Evolutionary conservation across 2,329 filamentous ascomycete species (phyloP).

Genomic region (Ascosphaera pollenicola): DNA sequence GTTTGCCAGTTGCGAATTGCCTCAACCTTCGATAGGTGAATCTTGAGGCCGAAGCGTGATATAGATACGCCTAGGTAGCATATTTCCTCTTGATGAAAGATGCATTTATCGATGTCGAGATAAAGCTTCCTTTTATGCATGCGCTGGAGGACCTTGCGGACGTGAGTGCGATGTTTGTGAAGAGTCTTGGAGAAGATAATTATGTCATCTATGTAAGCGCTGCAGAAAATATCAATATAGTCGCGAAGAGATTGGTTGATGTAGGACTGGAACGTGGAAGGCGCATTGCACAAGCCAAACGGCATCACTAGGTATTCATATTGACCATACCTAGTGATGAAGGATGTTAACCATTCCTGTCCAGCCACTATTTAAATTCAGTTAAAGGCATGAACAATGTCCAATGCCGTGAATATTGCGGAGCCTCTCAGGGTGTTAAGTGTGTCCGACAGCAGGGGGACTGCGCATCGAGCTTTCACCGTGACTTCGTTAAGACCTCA

Average conservation of each 20-base stretch:
- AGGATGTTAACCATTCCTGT: constrained; percentile 7
- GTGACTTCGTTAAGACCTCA: constrained; percentile 11
- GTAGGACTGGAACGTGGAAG: not conserved
- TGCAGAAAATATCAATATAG: constrained; percentile 1
- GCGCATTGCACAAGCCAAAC: not conserved
- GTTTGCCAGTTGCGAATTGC: constrained; percentile 7
- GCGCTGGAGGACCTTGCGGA: constrained; percentile 2
- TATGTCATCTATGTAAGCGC: constrained; percentile 1
- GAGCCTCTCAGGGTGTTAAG: not conserved
- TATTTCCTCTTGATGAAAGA: constrained; percentile 3
- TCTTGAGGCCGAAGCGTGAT: constrained; percentile 3
- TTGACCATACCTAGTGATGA: constrained; percentile 4
- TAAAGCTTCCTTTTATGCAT: constrained; percentile 2
- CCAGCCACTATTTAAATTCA: constrained; percentile 4
- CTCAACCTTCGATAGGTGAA: constrained; percentile 7
- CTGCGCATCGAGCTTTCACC: constrained; percentile 13
- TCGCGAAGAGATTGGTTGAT: constrained; percentile 1
- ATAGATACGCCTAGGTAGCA: constrained; percentile 7
- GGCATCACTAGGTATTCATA: constrained; percentile 1
- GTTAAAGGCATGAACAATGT: constrained; percentile 6
- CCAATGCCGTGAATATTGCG: constrained; percentile 2
- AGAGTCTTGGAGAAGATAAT: constrained; percentile 1
- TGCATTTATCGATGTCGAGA: constrained; percentile 4
- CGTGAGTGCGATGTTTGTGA: constrained; percentile 2
- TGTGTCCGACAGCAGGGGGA: not conserved